Evolutionary conservation across 306 rosid genomes (phyloP).

Genomic region (Malus sieversii): DNA sequence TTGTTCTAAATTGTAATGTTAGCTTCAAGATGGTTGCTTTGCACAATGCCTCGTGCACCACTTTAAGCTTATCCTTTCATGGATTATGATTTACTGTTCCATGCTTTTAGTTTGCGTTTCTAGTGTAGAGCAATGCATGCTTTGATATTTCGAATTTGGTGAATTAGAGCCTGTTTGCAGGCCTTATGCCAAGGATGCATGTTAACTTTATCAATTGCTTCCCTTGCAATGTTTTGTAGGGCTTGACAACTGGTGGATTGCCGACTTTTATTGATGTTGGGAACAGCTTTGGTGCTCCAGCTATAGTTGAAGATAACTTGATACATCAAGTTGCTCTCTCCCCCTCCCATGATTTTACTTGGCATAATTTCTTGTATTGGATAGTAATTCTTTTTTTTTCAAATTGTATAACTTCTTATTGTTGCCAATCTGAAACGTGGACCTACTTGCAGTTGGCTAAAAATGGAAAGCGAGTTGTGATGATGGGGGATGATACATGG

Average conservation of each 20-base stretch:
- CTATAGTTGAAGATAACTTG: slow-evolving; percentile 6
- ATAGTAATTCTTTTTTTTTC: background rate
- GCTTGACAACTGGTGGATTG: slow-evolving; percentile 89
- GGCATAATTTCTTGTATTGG: background rate
- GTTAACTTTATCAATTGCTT: background rate
- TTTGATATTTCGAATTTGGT: background rate
- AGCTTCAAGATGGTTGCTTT: background rate
- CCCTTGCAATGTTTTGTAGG: slow-evolving; percentile 36
- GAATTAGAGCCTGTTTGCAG: background rate
- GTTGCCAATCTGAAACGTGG: slow-evolving; percentile 8
- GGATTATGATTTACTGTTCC: background rate
- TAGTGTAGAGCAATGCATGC: background rate
- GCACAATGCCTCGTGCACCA: background rate
- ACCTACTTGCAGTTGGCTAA: slow-evolving; percentile 58
- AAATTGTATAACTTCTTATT: background rate
- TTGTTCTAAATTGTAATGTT: background rate
- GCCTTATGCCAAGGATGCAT: background rate
- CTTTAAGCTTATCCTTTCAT: background rate
- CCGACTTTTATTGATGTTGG: slow-evolving; percentile 98
- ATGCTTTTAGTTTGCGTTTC: background rate
- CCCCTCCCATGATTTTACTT: background rate
- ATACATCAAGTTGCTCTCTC: slow-evolving; percentile 6
- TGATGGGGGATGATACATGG: slow-evolving; percentile 99
- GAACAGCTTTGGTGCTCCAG: slow-evolving; percentile 95
- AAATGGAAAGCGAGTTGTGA: slow-evolving; percentile 82